Percentiles rank a stretch among this genome's conserved stretches.
These are phyloP conservation scores for Chrysopogon serrulatus DNA, from an alignment of 176 grass and related monocot species.

Conservation along the genomic window DNA sequence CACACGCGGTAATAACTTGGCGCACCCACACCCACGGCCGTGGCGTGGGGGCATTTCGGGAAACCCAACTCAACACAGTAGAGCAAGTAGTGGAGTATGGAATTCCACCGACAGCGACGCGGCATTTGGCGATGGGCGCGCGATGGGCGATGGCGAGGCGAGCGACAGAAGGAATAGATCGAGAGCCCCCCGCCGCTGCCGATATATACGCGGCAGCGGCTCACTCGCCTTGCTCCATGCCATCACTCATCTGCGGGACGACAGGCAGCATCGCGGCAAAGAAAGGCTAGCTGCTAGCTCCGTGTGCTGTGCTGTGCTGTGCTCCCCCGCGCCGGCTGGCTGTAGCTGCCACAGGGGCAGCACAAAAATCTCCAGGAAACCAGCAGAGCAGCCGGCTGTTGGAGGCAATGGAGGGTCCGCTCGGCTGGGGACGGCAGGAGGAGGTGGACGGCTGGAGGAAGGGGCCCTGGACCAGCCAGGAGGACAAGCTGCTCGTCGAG, in stretches of 20 bases:
- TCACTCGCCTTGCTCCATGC: constrained; percentile 10
- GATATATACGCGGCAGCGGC: constrained; percentile 47
- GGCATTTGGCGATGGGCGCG: not conserved
- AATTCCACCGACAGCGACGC: constrained; percentile 44
- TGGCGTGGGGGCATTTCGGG: constrained; percentile 9
- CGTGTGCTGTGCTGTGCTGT: not conserved
- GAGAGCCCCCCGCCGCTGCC: not conserved
- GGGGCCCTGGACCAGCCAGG: constrained; percentile 86
- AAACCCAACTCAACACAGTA: not conserved
- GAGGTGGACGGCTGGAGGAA: constrained; percentile 75
- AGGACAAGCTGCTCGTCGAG: constrained; percentile 73
- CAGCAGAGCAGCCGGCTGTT: not conserved
- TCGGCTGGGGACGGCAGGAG: constrained; percentile 32
- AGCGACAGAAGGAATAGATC: not conserved
- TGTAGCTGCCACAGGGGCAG: not conserved
- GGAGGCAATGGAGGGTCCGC: constrained; percentile 32
- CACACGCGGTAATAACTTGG: no score
- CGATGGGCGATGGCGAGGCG: not conserved
- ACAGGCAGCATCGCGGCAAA: constrained; percentile 27
- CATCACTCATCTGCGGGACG: constrained; percentile 39
- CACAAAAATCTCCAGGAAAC: constrained; percentile 16
- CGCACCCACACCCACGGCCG: no score
- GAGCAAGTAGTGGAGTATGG: constrained; percentile 26
- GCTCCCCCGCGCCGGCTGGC: not conserved
- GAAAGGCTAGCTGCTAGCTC: not conserved